Evolutionary conservation across 352 stramenopile species (phyloP).

Genomic region (Globisporangium apiculatum): DNA sequence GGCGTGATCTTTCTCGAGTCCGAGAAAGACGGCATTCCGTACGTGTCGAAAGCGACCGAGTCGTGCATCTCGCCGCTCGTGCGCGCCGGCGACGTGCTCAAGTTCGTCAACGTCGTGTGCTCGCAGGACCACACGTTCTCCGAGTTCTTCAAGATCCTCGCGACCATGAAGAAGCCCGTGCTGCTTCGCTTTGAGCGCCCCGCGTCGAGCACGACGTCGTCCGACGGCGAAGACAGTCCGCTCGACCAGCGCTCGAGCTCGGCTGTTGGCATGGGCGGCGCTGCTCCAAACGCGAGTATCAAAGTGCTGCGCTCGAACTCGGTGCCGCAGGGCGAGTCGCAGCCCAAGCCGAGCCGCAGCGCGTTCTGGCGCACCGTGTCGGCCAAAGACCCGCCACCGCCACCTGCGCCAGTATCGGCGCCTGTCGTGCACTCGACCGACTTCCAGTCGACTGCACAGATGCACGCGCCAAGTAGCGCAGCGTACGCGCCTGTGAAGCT

Average conservation of each 20-base stretch:
- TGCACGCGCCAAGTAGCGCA: neutral
- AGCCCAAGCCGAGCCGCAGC: conserved; percentile 24
- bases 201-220: conserved; percentile 36
- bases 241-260: conserved; percentile 45
- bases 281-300: conserved; percentile 16
- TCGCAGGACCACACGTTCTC: conserved; percentile 85
- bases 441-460: neutral
- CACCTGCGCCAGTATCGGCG: neutral
- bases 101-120: conserved; percentile 81
- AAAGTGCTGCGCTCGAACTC: conserved; percentile 58
- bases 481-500: conserved; percentile 2
- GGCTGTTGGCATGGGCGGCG: conserved; percentile 17
- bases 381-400: conserved; percentile 26
- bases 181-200: conserved; percentile 73
- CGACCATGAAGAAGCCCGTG: conserved; percentile 87
- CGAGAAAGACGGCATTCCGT: conserved; percentile 79
- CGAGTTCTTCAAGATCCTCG: conserved; percentile 87
- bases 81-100: conserved; percentile 67
- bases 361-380: conserved; percentile 54
- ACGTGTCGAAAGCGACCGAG: conserved; percentile 83
- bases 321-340: conserved; percentile 19
- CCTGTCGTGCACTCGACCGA: neutral
- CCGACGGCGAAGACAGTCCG: conserved; percentile 34
- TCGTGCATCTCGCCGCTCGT: conserved; percentile 76
- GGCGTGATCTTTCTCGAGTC: conserved; percentile 85